These are phyloP conservation scores for Cyberlindnera subsufficiens DNA, from an alignment of 805 yeast genomes.

Conservation along the genomic window DNA sequence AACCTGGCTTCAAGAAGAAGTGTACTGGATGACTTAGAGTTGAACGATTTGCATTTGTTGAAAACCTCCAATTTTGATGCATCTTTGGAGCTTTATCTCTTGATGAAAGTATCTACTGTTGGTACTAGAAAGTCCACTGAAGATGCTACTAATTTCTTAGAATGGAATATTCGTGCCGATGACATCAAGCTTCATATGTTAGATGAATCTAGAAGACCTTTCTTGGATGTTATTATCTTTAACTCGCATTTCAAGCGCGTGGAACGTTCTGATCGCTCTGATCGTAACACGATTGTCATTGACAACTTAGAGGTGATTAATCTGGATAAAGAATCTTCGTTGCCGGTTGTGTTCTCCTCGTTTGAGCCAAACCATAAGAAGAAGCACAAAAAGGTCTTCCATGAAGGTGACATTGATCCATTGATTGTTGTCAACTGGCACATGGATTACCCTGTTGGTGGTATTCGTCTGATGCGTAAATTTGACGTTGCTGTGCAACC, in stretches of 20 bases:
- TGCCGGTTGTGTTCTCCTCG: conserved; percentile 69
- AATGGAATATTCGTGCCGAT: conserved; percentile 62
- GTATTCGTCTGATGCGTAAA: conserved; percentile 71
- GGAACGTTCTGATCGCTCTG: conserved; percentile 62
- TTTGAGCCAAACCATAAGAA: conserved; percentile 16
- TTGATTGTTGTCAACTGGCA: conserved; percentile 59
- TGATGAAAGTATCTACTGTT: conserved; percentile 37
- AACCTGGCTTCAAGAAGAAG: conserved; percentile 45
- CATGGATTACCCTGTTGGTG: conserved; percentile 84
- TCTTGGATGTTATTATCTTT: conserved; percentile 65
- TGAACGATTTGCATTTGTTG: conserved; percentile 37
- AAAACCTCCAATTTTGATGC: conserved; percentile 32
- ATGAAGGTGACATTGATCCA: conserved; percentile 21
- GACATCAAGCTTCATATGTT: conserved; percentile 68
- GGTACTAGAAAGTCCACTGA: conserved; percentile 25
- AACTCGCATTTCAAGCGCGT: conserved; percentile 54
- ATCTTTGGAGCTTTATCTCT: conserved; percentile 35
- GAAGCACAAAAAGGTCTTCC: conserved; percentile 11
- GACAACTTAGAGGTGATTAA: conserved; percentile 66
- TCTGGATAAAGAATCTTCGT: conserved; percentile 46
- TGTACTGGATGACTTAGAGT: conserved; percentile 42
- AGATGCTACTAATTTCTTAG: conserved; percentile 36
- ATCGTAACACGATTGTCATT: conserved; percentile 53
- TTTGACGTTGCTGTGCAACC: conserved; percentile 62
- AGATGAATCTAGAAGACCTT: conserved; percentile 51